Base-by-base conservation (phyloP, 805 yeast species). In the Metschnikowia sp. region DNA sequence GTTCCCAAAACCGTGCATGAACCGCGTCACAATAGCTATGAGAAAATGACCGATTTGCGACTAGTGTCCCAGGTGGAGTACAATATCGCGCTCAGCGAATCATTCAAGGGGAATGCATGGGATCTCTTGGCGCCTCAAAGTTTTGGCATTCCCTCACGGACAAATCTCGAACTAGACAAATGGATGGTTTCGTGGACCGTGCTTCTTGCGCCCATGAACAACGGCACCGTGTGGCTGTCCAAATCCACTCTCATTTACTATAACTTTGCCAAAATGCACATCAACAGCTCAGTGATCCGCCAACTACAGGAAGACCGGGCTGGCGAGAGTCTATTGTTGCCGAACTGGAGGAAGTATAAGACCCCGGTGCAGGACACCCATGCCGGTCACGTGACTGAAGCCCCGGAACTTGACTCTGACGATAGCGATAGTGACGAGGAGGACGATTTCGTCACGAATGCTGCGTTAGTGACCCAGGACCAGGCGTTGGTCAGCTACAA, bases 111-210 rank as follows among this genome's bases (percentile, higher is more conserved):
- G 2, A 71, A 77, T 51, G 82, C 84, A 0, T 80, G 86, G 86
- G 82, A 77, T 45, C 60, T 81, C 18, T 62, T 84, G 35, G 69
- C 79, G 0, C 88, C 88, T 0, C 68, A 81, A 2, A 68, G 79
- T 1, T 78, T 83, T 60, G 90, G 90, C 0, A 72, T 84, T 9
- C 88, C 88, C 0, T 83, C 86, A 59, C 79, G 77, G 53, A 76
- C 83, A 7, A 84, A 84, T 58, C 63, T 84, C 47, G 87, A 83
- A 48, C 64, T 84, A 33, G 90, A 84, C 57, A 82, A 78, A 62
- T 84, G 90, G 90, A 84, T 84, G 88, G 87, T 84, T 4, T 83
- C 84, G 18, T 84, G 90, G 90, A 82, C 90, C 0, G 86, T 84
- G 10, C 62, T 83, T 36, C 64, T 84, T 18, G 78, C 86, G 3